Base-by-base conservation (phyloP, 352 stramenopile genomes). In the Aphanomyces euteiches region DNA sequence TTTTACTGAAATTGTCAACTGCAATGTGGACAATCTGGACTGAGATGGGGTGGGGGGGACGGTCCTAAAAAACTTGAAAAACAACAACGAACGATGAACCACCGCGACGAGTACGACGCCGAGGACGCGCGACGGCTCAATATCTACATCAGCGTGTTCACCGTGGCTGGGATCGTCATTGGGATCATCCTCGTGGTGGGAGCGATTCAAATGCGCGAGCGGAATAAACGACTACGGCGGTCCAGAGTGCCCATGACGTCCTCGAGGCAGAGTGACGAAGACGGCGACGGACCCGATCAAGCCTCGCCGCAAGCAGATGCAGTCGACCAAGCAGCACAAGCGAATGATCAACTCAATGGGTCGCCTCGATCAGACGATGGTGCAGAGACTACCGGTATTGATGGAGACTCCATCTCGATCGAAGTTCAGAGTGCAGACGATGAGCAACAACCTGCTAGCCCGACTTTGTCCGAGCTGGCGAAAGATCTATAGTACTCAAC, bases 131-230 rank as follows among this genome's bases (percentile, higher is more conserved):
- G 28, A 7, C 54, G n/a, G 15, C 28, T 61, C 28, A 7, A 61
- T 40, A 17, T 61, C 7, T 61, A 61, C 54, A 41, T 61, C 19
- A 61, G 54, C 34, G 43, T 5, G 6, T 61, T 61, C 34, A 61
- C 54, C 17, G 54, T 61, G 15, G 54, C 54, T 37, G 54, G 54
- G 19, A 13, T 61, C 19, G 54, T 40, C 6, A 41, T 61, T 19
- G 54, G 54, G 10, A 61, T 61, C 34, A 19, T 61, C 19, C 21
- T 61, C 5, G 54, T 61, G 10, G 54, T 61, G 6, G 54, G 54
- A 10, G 54, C 54, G 10, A 39, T 61, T 12, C 54, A 37, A 61
- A 39, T 61, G 54, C 54, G 54, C 5, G 28, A 61, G 54, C 54
- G 54, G 1, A 61, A 37, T 12, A 37, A 13, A 10, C 54, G 54